phyloP scores from a whole-genome alignment of 2,329 filamentous ascomycete species.

The Esteya vermicola region DNA sequence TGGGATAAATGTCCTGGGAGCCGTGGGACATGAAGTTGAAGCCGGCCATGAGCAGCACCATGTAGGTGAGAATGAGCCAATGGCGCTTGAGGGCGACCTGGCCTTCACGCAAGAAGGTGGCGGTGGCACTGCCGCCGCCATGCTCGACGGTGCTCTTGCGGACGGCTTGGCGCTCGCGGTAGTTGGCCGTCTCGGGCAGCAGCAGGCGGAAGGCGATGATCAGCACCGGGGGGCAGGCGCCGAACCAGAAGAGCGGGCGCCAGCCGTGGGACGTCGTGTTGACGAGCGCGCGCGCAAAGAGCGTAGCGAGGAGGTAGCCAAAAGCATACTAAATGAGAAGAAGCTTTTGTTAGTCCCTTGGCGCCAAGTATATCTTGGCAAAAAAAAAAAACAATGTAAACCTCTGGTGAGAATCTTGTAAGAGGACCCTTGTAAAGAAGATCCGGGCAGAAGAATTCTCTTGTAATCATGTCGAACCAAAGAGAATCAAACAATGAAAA shows the following conservation, averaged over 20 bases:
- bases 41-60: constrained; percentile 75
- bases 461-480: no score
- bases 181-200: constrained; percentile 11
- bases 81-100: constrained; percentile 59
- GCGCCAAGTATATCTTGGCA: no score
- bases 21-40: constrained; percentile 69
- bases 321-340: constrained; percentile 35
- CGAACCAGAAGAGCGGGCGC: constrained; percentile 68
- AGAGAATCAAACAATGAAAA: no score
- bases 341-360: not conserved
- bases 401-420: no score
- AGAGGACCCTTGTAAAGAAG: no score
- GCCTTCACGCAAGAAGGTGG: constrained; percentile 53
- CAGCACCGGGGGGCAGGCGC: constrained; percentile 47
- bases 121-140: constrained; percentile 47
- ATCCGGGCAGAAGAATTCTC: no score
- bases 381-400: no score
- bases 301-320: constrained; percentile 12
- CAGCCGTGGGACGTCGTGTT: constrained; percentile 48
- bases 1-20: constrained; percentile 69
- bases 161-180: constrained; percentile 9
- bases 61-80: constrained; percentile 66
- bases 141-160: constrained; percentile 38
- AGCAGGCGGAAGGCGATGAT: constrained; percentile 11
- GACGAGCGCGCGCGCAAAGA: constrained; percentile 31